Conservation (phyloP, 257 asterid genomes). For the Handroanthus guayacan region DNA sequence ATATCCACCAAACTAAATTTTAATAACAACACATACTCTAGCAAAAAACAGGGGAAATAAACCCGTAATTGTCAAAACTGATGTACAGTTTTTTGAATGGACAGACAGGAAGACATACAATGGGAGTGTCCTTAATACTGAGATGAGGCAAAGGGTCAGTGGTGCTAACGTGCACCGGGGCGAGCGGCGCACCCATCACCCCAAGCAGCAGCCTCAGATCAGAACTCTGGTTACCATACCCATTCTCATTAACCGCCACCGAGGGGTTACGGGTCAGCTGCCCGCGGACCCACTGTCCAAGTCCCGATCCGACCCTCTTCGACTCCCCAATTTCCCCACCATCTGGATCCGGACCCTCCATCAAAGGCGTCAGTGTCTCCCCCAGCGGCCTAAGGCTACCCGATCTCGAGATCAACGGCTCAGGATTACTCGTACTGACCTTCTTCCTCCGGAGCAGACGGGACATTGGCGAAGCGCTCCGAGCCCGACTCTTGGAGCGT, state of each 20-base stretch:
- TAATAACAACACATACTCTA: too few relatives aligned
- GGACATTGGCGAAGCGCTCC: slow-evolving; percentile 65
- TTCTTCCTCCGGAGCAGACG: slow-evolving; percentile 66
- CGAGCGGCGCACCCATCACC: slow-evolving; percentile 91
- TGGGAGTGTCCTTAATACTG: slow-evolving; percentile 81
- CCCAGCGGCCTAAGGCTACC: slow-evolving; percentile 59
- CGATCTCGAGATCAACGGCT: slow-evolving; percentile 59
- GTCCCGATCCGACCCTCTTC: slow-evolving; percentile 60
- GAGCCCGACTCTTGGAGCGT: slow-evolving; percentile 61
- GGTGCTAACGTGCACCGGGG: slow-evolving; percentile 84
- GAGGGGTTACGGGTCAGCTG: slow-evolving; percentile 66
- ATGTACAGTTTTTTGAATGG: too few relatives aligned
- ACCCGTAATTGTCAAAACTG: background rate
- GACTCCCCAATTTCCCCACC: slow-evolving; percentile 57
- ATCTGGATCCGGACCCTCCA: slow-evolving; percentile 83
- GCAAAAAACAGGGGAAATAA: background rate
- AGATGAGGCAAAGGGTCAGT: slow-evolving; percentile 82
- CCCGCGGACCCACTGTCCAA: slow-evolving; percentile 68
- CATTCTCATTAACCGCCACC: slow-evolving; percentile 42
- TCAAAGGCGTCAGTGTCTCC: slow-evolving; percentile 65
- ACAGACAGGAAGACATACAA: slow-evolving; percentile 45
- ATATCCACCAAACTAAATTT: background rate
- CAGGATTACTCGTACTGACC: slow-evolving; percentile 37
- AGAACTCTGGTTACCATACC: slow-evolving; percentile 48
- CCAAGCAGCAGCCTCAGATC: slow-evolving; percentile 92